A percentile compares a stretch with the other conserved stretches of the same genome.
These are phyloP conservation scores for Neurospora sp. DNA, from an alignment of 495 filamentous ascomycete genomes.

Conservation along the genomic window DNA sequence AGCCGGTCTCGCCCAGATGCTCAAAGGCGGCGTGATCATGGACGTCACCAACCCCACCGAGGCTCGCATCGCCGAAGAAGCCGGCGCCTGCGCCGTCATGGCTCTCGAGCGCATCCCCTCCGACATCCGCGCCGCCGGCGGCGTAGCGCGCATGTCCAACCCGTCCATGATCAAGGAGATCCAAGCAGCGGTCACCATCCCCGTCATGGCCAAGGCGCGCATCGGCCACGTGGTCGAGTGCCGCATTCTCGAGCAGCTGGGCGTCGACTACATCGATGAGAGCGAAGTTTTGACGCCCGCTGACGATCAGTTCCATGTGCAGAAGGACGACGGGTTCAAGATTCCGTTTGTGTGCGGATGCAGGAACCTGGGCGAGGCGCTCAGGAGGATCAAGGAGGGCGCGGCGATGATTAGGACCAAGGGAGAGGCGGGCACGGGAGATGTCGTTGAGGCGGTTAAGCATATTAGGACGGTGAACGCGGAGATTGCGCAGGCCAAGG, in stretches of 20 bases:
- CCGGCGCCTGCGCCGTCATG: slow-evolving; percentile 95
- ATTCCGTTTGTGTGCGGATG: slow-evolving; percentile 96
- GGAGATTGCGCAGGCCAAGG: slow-evolving; percentile 68
- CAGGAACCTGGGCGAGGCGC: slow-evolving; percentile 87
- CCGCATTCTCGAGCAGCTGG: slow-evolving; percentile 92
- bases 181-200: slow-evolving; percentile 93
- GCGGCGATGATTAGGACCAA: slow-evolving; percentile 99
- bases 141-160: slow-evolving; percentile 96
- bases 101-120: slow-evolving; percentile 95
- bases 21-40: slow-evolving; percentile 99
- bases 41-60: slow-evolving; percentile 93
- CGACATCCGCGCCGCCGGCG: slow-evolving; percentile 86
- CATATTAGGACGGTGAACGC: slow-evolving; percentile 87
- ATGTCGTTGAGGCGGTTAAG: slow-evolving; percentile 91
- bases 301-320: slow-evolving; percentile 82
- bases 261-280: slow-evolving; percentile 97
- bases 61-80: slow-evolving; percentile 94
- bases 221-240: slow-evolving; percentile 98
- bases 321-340: slow-evolving; percentile 66
- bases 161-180: slow-evolving; percentile 93
- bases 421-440: slow-evolving; percentile 96
- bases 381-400: slow-evolving; percentile 84
- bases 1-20: slow-evolving; percentile 88
- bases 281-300: slow-evolving; percentile 94
- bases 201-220: slow-evolving; percentile 98